These are phyloP conservation scores for Pseudognaphalium luteoalbum DNA, from an alignment of 129 eudicot genomes.

Conservation along the genomic window DNA sequence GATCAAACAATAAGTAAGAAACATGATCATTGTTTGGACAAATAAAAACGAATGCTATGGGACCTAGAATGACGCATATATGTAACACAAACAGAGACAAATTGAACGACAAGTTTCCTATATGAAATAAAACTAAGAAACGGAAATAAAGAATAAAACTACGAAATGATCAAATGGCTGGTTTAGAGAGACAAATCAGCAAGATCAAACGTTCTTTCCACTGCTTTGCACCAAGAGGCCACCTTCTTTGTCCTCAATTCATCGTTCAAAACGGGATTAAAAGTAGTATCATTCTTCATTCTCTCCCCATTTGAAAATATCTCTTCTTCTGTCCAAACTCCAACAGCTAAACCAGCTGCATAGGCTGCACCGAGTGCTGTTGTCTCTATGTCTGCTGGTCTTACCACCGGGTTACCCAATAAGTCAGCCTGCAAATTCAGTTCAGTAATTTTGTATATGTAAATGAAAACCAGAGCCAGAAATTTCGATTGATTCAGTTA, in stretches of 20 bases:
- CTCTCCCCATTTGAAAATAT: constrained; percentile 67
- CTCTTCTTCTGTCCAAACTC: constrained; percentile 84
- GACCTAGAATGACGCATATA: neutral
- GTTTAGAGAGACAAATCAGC: constrained; percentile 84
- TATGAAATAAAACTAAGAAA: constrained; percentile 21
- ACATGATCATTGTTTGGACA: neutral
- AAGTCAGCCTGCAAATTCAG: constrained; percentile 67
- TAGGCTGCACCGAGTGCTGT: constrained; percentile 98
- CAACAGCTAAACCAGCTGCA: constrained; percentile 95
- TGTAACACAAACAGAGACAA: neutral
- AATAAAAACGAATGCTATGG: neutral
- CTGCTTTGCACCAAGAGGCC: constrained; percentile 95
- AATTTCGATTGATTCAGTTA: neutral
- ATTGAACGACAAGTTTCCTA: constrained; percentile 1
- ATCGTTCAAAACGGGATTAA: constrained; percentile 54
- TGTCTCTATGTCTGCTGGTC: constrained; percentile 94
- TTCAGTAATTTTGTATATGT: neutral
- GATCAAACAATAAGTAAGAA: neutral
- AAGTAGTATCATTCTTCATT: constrained; percentile 60
- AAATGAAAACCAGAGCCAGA: neutral
- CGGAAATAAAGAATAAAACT: neutral
- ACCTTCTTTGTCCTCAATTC: constrained; percentile 79
- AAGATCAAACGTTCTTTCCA: constrained; percentile 81
- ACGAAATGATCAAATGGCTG: neutral
- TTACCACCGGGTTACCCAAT: constrained; percentile 75